Evolutionary conservation across 2,329 filamentous ascomycete genomes (phyloP).

Genomic region (Teratosphaeria epicoccoides): DNA sequence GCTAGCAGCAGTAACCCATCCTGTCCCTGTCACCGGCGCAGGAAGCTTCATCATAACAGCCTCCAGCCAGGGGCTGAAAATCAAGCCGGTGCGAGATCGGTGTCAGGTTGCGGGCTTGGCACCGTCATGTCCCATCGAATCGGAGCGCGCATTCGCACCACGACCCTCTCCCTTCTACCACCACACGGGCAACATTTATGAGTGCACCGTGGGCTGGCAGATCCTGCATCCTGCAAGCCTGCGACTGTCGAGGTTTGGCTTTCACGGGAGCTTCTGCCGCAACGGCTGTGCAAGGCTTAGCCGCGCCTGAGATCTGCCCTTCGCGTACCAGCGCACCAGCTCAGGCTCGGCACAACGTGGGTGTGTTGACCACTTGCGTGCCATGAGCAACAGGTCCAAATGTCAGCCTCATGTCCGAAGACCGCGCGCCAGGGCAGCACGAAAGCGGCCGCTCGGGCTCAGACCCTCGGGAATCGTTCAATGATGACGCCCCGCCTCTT

Average conservation of each 20-base stretch:
- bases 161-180: background rate
- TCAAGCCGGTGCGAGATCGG: background rate
- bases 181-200: background rate
- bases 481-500: background rate
- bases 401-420: slow-evolving; percentile 8
- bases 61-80: background rate
- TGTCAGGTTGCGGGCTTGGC: background rate
- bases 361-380: slow-evolving; percentile 1
- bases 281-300: background rate
- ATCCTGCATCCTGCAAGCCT: background rate
- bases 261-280: background rate
- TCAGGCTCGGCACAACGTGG: background rate
- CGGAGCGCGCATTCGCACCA: background rate
- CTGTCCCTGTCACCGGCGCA: background rate
- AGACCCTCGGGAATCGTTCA: background rate
- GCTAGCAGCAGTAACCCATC: background rate
- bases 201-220: background rate
- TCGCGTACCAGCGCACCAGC: background rate
- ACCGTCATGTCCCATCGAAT: background rate
- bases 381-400: background rate
- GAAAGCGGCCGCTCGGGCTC: slow-evolving; percentile 1
- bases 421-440: background rate
- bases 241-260: background rate
- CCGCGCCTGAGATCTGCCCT: background rate
- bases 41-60: background rate